Evolutionary conservation across 1,139 yeast genomes (phyloP), one percentile per base, ranked within the genome.

Genomic region (Hansenula anomala): DNA sequence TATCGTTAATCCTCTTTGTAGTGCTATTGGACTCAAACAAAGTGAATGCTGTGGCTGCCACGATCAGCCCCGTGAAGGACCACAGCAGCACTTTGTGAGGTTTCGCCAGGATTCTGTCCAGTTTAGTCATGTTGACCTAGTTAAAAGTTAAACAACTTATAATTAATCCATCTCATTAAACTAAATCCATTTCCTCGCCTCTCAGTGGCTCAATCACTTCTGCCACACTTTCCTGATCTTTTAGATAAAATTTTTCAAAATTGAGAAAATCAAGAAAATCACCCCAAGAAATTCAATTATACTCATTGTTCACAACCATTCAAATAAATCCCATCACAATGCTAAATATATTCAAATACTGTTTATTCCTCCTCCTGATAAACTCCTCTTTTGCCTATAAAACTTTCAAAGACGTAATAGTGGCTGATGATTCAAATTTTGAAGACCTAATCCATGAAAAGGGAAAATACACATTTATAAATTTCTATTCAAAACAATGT

Each of bases 381-480:
- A n/a, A n/a, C n/a, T n/a, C n/a, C n/a, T n/a, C n/a, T 6, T 10
- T 12, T 6, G 27, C 34, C 13, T 24, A 32, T 9, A 23, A 17
- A 11, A 24, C 28, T 4, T 52, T 46, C 42, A 51, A 47, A 18
- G 46, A 48, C 7, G 49, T 53, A 11, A 39, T 47, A 4, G 52
- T 53, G 10, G 52, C 49, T 0, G 45, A 46, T 14, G 57, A 53
- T 30, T 30, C 40, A 14, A 53, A 45, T 30, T 51, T 44, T 31
- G 46, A 45, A 19, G 30, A 48, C 7, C 26, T 47, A 10, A 43
- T 53, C 15, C 40, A 36, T 18, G 28, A 39, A n/a, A 40, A 47
- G 37, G 50, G 46, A 2, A 46, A 46, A 32, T 50, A 43, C 42
- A 49, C 57, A 3, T 38, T 53, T 10, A 36, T 53, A 25, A 52